Conservation (phyloP, 2,329 filamentous ascomycete genomes). For the Septoria linicola region DNA sequence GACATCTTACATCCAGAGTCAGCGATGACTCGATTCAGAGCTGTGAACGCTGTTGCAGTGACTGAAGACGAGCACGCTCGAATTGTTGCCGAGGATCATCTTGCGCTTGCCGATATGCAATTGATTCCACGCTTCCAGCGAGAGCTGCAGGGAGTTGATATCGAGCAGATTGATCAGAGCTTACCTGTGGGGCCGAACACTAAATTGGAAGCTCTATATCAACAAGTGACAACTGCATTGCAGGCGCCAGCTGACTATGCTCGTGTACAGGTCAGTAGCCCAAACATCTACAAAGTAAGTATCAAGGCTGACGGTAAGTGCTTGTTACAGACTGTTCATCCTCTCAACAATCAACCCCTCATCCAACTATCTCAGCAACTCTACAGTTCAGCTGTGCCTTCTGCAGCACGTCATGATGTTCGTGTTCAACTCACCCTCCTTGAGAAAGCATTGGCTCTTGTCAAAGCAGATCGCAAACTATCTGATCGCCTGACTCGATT, state of each 20-base stretch:
- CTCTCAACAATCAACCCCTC: slow-evolving; percentile 48
- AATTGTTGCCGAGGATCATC: slow-evolving; percentile 25
- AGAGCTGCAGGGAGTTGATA: slow-evolving; percentile 15
- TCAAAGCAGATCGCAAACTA: slow-evolving; percentile 22
- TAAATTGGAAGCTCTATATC: slow-evolving; percentile 35
- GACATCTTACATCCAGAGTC: slow-evolving; percentile 31
- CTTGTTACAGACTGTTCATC: slow-evolving; percentile 44
- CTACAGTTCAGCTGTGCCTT: slow-evolving; percentile 22
- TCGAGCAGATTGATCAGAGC: slow-evolving; percentile 19
- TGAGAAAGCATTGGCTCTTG: slow-evolving; percentile 12
- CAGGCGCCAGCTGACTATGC: slow-evolving; percentile 41
- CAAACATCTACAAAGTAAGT: slow-evolving; percentile 31
- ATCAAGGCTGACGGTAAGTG: slow-evolving; percentile 39
- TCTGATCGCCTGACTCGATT: slow-evolving; percentile 22
- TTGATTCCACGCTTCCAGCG: slow-evolving; percentile 22
- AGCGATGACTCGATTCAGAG: slow-evolving; percentile 32
- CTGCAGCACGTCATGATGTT: slow-evolving; percentile 30
- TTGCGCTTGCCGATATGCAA: slow-evolving; percentile 24
- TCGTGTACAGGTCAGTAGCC: slow-evolving; percentile 41
- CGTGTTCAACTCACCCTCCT: slow-evolving; percentile 15
- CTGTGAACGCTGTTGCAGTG: slow-evolving; percentile 7
- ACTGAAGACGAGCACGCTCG: background rate
- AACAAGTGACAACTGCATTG: slow-evolving; percentile 36
- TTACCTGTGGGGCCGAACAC: background rate
- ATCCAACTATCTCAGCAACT: slow-evolving; percentile 33